Conservation (phyloP, 495 filamentous ascomycete species). For the Penicillium paxilli region DNA sequence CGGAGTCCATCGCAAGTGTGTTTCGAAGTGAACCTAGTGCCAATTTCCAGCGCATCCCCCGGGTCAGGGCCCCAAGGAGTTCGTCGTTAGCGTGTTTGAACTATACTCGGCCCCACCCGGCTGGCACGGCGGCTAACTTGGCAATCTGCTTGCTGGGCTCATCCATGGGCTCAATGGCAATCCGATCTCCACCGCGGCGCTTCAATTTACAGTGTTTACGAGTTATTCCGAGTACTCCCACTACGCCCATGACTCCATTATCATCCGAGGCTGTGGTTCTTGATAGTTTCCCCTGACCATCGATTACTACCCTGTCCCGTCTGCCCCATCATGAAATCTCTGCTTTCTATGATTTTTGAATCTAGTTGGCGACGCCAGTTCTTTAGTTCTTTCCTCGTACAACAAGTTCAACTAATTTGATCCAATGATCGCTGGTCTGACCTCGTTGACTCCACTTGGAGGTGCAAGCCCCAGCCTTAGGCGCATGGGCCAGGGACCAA, state of each 20-base stretch:
- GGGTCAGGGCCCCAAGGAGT: slow-evolving; percentile 9
- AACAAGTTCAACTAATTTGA: background rate
- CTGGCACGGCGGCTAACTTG: slow-evolving; percentile 24
- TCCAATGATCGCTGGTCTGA: slow-evolving; percentile 16
- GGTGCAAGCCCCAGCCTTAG: slow-evolving; percentile 16
- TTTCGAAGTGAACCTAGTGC: slow-evolving; percentile 12
- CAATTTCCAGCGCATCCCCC: background rate
- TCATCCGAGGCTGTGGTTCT: no score
- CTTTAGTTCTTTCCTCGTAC: background rate
- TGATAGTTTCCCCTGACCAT: no score
- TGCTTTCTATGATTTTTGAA: no score
- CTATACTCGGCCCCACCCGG: slow-evolving; percentile 19
- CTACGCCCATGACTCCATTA: no score
- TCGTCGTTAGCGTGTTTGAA: slow-evolving; percentile 34
- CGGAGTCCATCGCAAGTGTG: background rate
- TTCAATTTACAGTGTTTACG: background rate
- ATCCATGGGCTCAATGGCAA: background rate
- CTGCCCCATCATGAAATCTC: background rate
- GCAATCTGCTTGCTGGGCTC: slow-evolving; percentile 2
- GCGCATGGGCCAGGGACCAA: slow-evolving; percentile 28
- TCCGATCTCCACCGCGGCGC: background rate
- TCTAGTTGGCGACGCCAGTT: slow-evolving; percentile 24
- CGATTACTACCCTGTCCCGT: background rate
- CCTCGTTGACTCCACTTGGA: slow-evolving; percentile 1
- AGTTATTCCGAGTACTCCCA: background rate